phyloP scores from a whole-genome alignment of 1,284 basidiomycete genomes.

The Ustanciosporium gigantosporum region DNA sequence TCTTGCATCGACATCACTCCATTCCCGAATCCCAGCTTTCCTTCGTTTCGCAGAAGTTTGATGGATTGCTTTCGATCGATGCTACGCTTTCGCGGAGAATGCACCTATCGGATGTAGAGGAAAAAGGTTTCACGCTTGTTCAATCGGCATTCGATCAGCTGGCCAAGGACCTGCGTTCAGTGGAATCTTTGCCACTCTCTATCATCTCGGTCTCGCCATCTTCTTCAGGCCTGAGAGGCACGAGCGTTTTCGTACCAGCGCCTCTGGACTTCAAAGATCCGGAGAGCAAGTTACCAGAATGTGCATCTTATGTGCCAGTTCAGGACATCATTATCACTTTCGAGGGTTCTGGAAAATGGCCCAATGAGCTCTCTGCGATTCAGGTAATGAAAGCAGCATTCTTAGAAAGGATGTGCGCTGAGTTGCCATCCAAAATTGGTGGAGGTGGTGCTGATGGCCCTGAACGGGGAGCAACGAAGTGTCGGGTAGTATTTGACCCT shows the following conservation, averaged over 20 bases:
- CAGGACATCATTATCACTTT: constrained; percentile 65
- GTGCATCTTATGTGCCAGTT: constrained; percentile 62
- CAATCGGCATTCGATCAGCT: constrained; percentile 79
- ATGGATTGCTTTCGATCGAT: constrained; percentile 66
- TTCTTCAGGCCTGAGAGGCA: constrained; percentile 75
- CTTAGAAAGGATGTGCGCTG: constrained; percentile 53
- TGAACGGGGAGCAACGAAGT: too few species aligned
- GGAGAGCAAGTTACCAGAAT: constrained; percentile 56
- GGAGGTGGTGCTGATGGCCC: constrained; percentile 25
- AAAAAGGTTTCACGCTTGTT: constrained; percentile 72
- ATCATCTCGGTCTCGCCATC: constrained; percentile 74
- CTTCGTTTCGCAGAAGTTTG: constrained; percentile 68
- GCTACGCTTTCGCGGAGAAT: constrained; percentile 48
- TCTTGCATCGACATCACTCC: constrained; percentile 76
- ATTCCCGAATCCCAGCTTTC: constrained; percentile 66
- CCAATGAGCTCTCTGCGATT: constrained; percentile 87
- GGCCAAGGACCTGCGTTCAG: constrained; percentile 74
- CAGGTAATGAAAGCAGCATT: constrained; percentile 95
- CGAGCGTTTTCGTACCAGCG: constrained; percentile 73
- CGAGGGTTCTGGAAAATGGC: constrained; percentile 86
- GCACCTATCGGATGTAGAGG: constrained; percentile 59
- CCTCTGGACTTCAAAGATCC: constrained; percentile 64
- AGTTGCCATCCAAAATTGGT: constrained; percentile 37
- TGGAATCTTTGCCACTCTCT: constrained; percentile 76
- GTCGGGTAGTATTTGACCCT: constrained; percentile 63